Evolutionary conservation across 2,329 filamentous ascomycete species (phyloP), one percentile per base, ranked within the genome.

Genomic region (Dactylellina parvicollis): DNA sequence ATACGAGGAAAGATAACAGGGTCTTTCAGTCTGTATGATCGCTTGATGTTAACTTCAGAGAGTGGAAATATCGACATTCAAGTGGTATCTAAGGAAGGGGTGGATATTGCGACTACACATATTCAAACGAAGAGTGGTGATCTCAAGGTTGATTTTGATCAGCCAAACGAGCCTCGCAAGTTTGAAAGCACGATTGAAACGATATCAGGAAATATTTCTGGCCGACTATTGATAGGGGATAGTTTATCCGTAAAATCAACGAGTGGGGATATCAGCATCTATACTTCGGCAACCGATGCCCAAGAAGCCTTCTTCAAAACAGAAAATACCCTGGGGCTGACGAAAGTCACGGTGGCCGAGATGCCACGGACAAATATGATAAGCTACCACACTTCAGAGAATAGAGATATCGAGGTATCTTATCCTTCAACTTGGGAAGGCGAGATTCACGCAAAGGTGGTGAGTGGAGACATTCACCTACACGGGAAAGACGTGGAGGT

Each of bases 381-480:
- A 2, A 55, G 69, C 18, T 49, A 52, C 28, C 60, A 73, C 26
- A 73, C 54, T 28, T 14, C 69, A 3, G 56, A 42, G 10, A 50
- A 36, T 12, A 28, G 69, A 1, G 69, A 73, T 36, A 42, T 73
- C n/a, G 18, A 50, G 7, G 36, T 66, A 2, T 52, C 38, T 2
- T 73, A 73, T 36, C 69, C 69, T 18, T 40, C 54, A 24, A 42
- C 30, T 4, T 73, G 69, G 69, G 69, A 73, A 52, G 69, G 69
- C 12, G 69, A 73, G 42, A 36, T 73, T 16, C 69, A 73, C 30
- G 69, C 60, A 12, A 73, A 73, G 12, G 9, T 54, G 1, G 46
- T 22, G 9, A 46, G 54, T 9, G 69, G 69, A 8, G 60, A 73
- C 42, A 60, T 73, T 9, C 59, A 54, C 4, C 5, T 66, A 24